Evolutionary conservation across 805 yeast genomes (phyloP).

Genomic region (Nematodospora valgi): DNA sequence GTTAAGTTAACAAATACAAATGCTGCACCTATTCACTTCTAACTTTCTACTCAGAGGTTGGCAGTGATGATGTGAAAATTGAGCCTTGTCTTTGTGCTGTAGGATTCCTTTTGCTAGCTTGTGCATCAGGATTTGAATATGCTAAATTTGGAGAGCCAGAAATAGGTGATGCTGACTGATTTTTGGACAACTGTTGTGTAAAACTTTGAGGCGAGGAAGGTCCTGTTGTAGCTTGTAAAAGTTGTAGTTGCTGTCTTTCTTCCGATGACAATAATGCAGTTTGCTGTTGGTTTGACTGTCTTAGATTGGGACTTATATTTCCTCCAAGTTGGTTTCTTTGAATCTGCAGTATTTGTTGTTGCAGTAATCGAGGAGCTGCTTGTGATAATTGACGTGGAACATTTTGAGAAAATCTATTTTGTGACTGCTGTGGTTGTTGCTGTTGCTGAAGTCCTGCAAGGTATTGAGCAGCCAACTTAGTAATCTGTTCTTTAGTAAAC

Average conservation of each 20-base stretch:
- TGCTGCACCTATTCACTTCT: too few species aligned
- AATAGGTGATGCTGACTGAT: slow-evolving; percentile 9
- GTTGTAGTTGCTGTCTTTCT: slow-evolving; percentile 40
- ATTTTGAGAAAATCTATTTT: slow-evolving; percentile 2
- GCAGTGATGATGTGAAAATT: background rate
- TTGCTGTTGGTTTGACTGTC: slow-evolving; percentile 7
- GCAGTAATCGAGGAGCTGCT: slow-evolving; percentile 33
- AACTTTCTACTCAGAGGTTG: background rate
- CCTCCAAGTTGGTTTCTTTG: slow-evolving; percentile 30
- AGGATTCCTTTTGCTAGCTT: background rate
- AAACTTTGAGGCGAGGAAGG: slow-evolving; percentile 12
- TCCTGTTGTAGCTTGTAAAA: slow-evolving; percentile 33
- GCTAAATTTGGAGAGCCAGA: slow-evolving; percentile 7
- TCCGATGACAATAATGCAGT: slow-evolving; percentile 32
- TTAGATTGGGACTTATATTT: background rate
- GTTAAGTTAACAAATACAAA: too few species aligned
- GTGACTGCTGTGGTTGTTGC: slow-evolving; percentile 28
- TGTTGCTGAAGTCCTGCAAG: slow-evolving; percentile 55
- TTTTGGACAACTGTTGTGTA: slow-evolving; percentile 3
- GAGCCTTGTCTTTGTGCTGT: background rate
- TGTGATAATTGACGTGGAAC: slow-evolving; percentile 28
- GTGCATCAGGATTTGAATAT: slow-evolving; percentile 1
- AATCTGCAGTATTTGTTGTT: slow-evolving; percentile 16
- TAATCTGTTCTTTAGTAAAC: slow-evolving; percentile 60
- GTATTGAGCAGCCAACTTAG: slow-evolving; percentile 62